These are phyloP conservation scores for Holtermannia corniformis DNA, from an alignment of 768 basidiomycete species.

Conservation along the genomic window DNA sequence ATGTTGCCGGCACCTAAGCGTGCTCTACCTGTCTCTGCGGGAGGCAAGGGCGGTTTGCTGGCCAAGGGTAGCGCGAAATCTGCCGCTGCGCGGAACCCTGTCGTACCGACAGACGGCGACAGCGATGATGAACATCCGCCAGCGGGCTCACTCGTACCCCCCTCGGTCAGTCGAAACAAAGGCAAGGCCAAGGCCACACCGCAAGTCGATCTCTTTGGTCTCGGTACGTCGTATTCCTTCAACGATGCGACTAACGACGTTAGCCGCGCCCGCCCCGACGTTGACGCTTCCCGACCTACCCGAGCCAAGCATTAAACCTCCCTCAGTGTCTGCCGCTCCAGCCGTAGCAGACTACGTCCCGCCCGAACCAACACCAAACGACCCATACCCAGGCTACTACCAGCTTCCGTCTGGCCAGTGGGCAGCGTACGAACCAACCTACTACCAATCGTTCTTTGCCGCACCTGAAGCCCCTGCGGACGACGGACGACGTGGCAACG, in stretches of 20 bases:
- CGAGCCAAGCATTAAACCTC: slow-evolving; percentile 4
- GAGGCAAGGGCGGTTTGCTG: background rate
- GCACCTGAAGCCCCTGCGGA: slow-evolving; percentile 8
- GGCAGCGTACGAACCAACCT: slow-evolving; percentile 35
- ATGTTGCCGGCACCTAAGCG: slow-evolving; percentile 39
- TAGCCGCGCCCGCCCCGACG: background rate
- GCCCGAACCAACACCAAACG: slow-evolving; percentile 21
- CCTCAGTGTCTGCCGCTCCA: slow-evolving; percentile 33
- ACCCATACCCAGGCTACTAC: slow-evolving; percentile 41
- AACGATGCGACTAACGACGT: background rate
- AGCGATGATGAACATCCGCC: slow-evolving; percentile 8
- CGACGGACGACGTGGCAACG: slow-evolving; percentile 29
- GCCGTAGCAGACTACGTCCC: slow-evolving; percentile 31
- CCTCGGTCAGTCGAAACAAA: slow-evolving; percentile 13
- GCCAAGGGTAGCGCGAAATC: background rate
- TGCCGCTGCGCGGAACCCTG: too few relatives aligned
- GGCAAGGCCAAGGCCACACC: slow-evolving; percentile 11
- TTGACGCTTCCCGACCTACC: background rate
- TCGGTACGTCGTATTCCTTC: slow-evolving; percentile 22
- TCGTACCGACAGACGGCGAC: slow-evolving; percentile 15
- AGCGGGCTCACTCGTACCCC: slow-evolving; percentile 15
- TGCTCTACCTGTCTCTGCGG: slow-evolving; percentile 15
- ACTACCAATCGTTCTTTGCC: slow-evolving; percentile 35
- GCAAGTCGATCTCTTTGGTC: slow-evolving; percentile 33
- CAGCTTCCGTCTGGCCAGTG: slow-evolving; percentile 31